Evolutionary conservation across 805 yeast species (phyloP).

Genomic region (Candida nonsorbophila): DNA sequence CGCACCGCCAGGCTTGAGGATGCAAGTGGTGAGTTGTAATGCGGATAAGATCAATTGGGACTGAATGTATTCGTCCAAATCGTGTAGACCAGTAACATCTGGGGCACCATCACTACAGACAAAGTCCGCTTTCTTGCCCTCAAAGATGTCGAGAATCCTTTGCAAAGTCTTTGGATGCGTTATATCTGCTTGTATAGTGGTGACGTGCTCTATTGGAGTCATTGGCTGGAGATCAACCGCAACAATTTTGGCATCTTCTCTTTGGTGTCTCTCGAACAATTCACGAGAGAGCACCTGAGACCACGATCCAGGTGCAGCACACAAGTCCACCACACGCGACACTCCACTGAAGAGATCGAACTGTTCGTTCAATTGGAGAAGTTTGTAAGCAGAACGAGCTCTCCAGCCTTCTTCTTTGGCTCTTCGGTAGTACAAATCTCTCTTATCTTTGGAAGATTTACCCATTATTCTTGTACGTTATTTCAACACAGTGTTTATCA

Average conservation of each 20-base stretch:
- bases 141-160: constrained; percentile 73
- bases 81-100: constrained; percentile 96
- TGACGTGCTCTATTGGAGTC: constrained; percentile 92
- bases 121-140: constrained; percentile 90
- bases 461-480: constrained; percentile 61
- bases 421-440: constrained; percentile 85
- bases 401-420: constrained; percentile 99
- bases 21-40: constrained; percentile 82
- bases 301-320: constrained; percentile 99
- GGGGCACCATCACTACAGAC: constrained; percentile 99
- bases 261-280: constrained; percentile 40
- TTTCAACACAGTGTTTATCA: neutral
- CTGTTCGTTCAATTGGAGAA: constrained; percentile 85
- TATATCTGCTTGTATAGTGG: constrained; percentile 90
- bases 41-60: constrained; percentile 92
- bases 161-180: constrained; percentile 89
- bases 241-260: constrained; percentile 63
- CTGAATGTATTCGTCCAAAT: constrained; percentile 93
- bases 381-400: constrained; percentile 93
- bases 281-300: constrained; percentile 85
- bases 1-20: constrained; percentile 82
- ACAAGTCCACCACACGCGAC: constrained; percentile 84
- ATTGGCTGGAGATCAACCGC: constrained; percentile 97
- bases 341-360: constrained; percentile 74
- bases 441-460: constrained; percentile 87